A percentile compares a stretch with the other conserved stretches of the same genome.
These are phyloP conservation scores for Metarhizium sp. DNA, from an alignment of 2,329 filamentous ascomycete genomes.

Conservation along the genomic window DNA sequence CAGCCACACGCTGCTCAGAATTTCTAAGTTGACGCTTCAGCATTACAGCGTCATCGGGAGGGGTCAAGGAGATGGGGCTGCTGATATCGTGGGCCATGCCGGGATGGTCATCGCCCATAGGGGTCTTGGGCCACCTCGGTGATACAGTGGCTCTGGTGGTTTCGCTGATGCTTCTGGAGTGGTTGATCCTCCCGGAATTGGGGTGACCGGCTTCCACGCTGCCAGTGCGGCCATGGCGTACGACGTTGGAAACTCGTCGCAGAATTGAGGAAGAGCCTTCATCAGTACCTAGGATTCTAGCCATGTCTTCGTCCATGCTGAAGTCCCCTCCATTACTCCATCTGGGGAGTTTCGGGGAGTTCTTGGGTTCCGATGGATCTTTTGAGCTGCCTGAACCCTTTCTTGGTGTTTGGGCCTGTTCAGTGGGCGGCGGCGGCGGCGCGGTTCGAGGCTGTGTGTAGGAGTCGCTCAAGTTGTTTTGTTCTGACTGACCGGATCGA, in stretches of 20 bases:
- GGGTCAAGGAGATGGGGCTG: constrained; percentile 59
- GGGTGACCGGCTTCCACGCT: constrained; percentile 53
- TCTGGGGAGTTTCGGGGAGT: constrained; percentile 59
- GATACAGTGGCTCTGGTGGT: constrained; percentile 56
- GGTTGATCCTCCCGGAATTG: constrained; percentile 32
- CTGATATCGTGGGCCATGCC: constrained; percentile 48
- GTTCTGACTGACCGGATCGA: constrained; percentile 2
- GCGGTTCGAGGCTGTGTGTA: constrained; percentile 51
- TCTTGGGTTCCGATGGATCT: constrained; percentile 32
- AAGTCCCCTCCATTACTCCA: constrained; percentile 80
- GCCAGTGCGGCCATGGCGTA: constrained; percentile 83
- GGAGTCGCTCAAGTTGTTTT: constrained; percentile 30
- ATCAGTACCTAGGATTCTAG: constrained; percentile 72
- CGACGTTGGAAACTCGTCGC: constrained; percentile 83
- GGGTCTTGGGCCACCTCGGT: constrained; percentile 61
- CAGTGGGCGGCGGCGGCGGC: constrained; percentile 34
- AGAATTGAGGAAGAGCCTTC: constrained; percentile 72
- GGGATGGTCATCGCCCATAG: constrained; percentile 46
- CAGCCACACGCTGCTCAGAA: constrained; percentile 75
- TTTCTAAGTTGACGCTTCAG: constrained; percentile 69
- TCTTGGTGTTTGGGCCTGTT: constrained; percentile 22
- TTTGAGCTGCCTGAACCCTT: constrained; percentile 41
- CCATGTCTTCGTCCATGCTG: constrained; percentile 92
- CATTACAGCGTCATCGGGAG: constrained; percentile 55
- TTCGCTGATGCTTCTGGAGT: constrained; percentile 56